phyloP scores from a whole-genome alignment of 129 eudicot species.

The Arctium lappa region DNA sequence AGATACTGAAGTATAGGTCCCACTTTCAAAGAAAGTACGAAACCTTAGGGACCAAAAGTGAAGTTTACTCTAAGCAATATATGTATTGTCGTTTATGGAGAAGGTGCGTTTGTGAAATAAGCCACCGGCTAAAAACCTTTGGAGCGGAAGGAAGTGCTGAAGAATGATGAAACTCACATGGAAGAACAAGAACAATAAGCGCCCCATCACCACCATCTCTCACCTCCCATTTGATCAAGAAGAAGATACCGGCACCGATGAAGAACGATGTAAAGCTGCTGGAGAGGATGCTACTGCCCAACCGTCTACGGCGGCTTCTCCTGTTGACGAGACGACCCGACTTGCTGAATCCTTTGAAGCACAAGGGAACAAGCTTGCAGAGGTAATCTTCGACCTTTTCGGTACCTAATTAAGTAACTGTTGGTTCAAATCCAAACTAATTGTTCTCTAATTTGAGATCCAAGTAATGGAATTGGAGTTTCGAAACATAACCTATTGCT shows the following conservation, averaged over 20 bases:
- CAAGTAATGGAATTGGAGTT: background rate
- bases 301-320: slow-evolving; percentile 1
- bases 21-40: too few species aligned
- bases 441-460: background rate
- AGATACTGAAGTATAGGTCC: too few species aligned
- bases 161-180: slow-evolving; percentile 60
- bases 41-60: too few species aligned
- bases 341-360: slow-evolving; percentile 48
- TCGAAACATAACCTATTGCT: background rate
- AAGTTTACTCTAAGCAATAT: too few species aligned
- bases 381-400: slow-evolving; percentile 33
- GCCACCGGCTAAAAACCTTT: background rate
- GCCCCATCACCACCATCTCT: slow-evolving; percentile 31
- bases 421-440: background rate
- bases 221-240: slow-evolving; percentile 46
- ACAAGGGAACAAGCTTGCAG: slow-evolving; percentile 68
- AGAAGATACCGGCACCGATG: slow-evolving; percentile 6
- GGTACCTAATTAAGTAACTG: slow-evolving; percentile 4
- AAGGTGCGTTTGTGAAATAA: too few species aligned
- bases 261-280: slow-evolving; percentile 1
- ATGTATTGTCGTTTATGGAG: too few species aligned
- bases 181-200: slow-evolving; percentile 45
- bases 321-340: slow-evolving; percentile 17
- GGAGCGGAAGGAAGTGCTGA: background rate
- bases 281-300: background rate